Evolutionary conservation across 1,139 yeast species (phyloP).

Genomic region (Maudiozyma humilis): DNA sequence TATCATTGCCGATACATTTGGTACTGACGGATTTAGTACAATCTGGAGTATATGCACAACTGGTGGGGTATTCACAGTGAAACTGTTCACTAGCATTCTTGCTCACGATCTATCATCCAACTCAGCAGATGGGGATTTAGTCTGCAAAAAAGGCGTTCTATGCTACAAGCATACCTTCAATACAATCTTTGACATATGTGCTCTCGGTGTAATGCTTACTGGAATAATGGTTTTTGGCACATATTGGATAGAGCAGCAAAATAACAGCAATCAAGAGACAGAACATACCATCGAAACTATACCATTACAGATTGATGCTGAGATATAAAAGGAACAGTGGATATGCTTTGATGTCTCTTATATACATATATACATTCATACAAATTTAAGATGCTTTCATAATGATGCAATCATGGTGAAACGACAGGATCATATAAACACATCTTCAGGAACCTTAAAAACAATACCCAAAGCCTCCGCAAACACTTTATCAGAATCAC

Average conservation of each 20-base stretch:
- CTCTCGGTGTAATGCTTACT: constrained; percentile 13
- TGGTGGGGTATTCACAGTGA: constrained; percentile 39
- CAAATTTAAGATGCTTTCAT: not conserved
- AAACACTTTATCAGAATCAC: constrained; percentile 66
- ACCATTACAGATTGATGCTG: not conserved
- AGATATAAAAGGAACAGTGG: no score
- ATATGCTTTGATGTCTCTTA: no score
- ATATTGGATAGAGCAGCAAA: not conserved
- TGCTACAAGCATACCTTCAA: constrained; percentile 28
- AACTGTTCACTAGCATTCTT: constrained; percentile 35
- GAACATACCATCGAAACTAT: not conserved
- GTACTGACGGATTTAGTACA: constrained; percentile 62
- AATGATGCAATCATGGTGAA: not conserved
- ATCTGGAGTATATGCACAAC: constrained; percentile 73
- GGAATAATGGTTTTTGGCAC: constrained; percentile 4
- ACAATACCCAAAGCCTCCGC: constrained; percentile 48
- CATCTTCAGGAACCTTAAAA: constrained; percentile 67
- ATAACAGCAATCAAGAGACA: not conserved
- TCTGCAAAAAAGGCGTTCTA: constrained; percentile 20
- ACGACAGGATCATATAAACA: constrained; percentile 13
- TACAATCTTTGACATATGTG: constrained; percentile 14
- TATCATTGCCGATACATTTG: constrained; percentile 68
- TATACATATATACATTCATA: not conserved
- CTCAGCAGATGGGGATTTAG: constrained; percentile 13
- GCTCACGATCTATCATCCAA: constrained; percentile 36